phyloP scores from a whole-genome alignment of 495 filamentous ascomycete species.

The Apodospora peruviana region DNA sequence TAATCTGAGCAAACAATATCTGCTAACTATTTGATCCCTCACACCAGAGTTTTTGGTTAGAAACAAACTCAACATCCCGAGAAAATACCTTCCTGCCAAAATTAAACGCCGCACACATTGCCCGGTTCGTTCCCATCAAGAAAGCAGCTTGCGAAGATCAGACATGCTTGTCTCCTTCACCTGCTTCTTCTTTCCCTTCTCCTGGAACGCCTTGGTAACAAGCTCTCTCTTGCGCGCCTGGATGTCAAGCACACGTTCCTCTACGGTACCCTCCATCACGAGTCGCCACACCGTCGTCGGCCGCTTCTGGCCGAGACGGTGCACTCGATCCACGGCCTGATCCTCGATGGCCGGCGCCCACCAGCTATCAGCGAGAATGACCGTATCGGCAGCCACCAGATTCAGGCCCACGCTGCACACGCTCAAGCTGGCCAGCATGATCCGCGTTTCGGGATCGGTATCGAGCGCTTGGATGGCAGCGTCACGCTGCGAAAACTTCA shows the following conservation, averaged over 20 bases:
- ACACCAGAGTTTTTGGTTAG: no score
- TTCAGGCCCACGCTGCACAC: slow-evolving; percentile 89
- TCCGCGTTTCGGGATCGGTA: slow-evolving; percentile 59
- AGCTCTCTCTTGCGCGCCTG: slow-evolving; percentile 78
- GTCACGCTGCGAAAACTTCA: slow-evolving; percentile 64
- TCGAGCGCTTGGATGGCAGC: slow-evolving; percentile 61
- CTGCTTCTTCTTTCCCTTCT: slow-evolving; percentile 46
- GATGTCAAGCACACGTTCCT: slow-evolving; percentile 76
- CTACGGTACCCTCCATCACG: slow-evolving; percentile 79
- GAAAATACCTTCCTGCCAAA: no score
- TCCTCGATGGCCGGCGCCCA: slow-evolving; percentile 95
- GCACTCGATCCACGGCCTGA: slow-evolving; percentile 87
- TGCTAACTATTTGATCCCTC: no score
- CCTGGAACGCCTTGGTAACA: slow-evolving; percentile 70
- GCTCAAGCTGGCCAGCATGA: slow-evolving; percentile 76
- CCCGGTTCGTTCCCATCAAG: no score
- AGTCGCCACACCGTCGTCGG: slow-evolving; percentile 75
- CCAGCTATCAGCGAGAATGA: slow-evolving; percentile 78
- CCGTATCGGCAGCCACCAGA: slow-evolving; percentile 81
- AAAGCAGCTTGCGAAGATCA: slow-evolving; percentile 36
- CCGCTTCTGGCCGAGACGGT: slow-evolving; percentile 77
- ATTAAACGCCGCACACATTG: no score
- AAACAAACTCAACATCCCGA: no score
- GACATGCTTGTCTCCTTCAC: slow-evolving; percentile 34
- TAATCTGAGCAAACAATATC: no score